Base-by-base conservation (phyloP, 768 basidiomycete genomes). In the Pulveroboletus sp. region DNA sequence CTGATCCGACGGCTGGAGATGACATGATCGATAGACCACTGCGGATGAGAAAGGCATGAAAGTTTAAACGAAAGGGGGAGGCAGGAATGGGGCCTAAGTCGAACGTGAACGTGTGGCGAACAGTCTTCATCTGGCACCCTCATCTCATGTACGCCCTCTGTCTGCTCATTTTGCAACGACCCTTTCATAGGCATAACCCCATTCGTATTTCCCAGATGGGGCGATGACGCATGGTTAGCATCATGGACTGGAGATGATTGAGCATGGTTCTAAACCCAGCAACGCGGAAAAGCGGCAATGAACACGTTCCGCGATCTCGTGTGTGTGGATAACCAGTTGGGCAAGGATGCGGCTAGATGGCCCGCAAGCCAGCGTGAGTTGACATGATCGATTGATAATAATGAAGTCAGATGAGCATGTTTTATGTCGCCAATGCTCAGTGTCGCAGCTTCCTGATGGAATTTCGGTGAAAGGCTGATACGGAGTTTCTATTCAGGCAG, bases 391-490 rank as follows among this genome's bases (percentile, higher is more conserved):
- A 51, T 62, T 59, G 51, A 53, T 53, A 29, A 65, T 56, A 24
- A 53, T 50, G 26, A 42, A 22, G 63, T 62, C 63, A 58, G 56
- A 56, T 64, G 59, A 50, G 40, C 53, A 31, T 39, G 39, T 32
- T 43, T 47, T 37, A 55, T 43, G 43, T 52, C 47, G 37, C 43
- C 27, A 51, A 38, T 43, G 13, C 32, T 49, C 47, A 44, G 42
- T 32, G 34, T 19, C 12, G 35, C 38, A 45, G 39, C 42, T 54
- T 56, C 53, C 29, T 31, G 31, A 10, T 38, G 23, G 56, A 56
- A 54, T 56, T 58, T 64, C 47, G 54, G 54, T 55, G 49, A 61
- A 66, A 60, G 53, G 55, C 45, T 65, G 64, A 65, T 65, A 68
- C 63, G 64, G 47, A 17, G 20, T 43, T 42, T 45, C 30, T 36